phyloP scores from a whole-genome alignment of 306 rosid genomes.

The Acacia confusa region DNA sequence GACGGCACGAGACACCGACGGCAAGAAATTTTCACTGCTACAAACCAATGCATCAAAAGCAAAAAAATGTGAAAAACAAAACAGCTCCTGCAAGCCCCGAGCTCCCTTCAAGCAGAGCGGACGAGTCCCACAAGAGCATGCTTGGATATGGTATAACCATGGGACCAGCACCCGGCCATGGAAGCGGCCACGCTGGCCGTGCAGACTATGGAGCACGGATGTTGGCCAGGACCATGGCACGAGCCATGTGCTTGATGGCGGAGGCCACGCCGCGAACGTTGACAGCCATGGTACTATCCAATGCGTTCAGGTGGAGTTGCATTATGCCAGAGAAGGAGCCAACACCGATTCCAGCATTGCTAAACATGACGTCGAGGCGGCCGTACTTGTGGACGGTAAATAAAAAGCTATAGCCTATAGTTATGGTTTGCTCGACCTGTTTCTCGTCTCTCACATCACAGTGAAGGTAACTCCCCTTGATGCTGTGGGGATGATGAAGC shows the following conservation, averaged over 20 bases:
- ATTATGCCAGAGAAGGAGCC: constrained; percentile 54
- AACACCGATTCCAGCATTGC: constrained; percentile 59
- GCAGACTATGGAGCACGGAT: constrained; percentile 66
- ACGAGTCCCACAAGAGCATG: constrained; percentile 57
- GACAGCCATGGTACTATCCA: constrained; percentile 53
- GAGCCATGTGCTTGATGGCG: constrained; percentile 61
- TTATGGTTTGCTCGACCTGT: constrained; percentile 53
- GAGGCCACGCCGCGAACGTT: constrained; percentile 61
- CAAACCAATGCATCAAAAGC: too few species aligned
- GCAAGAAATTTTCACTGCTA: too few species aligned
- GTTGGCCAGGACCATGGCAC: constrained; percentile 57
- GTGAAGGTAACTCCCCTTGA: constrained; percentile 48
- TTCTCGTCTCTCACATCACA: constrained; percentile 80
- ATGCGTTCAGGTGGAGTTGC: constrained; percentile 50
- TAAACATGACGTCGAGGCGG: constrained; percentile 54
- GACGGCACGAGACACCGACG: too few species aligned
- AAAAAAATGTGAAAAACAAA: too few species aligned
- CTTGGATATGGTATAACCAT: constrained; percentile 20
- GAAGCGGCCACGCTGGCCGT: constrained; percentile 61
- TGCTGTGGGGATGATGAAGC: constrained; percentile 40
- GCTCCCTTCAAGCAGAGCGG: constrained; percentile 24
- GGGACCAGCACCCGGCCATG: constrained; percentile 46
- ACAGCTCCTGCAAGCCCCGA: not conserved
- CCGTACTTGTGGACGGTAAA: constrained; percentile 47
- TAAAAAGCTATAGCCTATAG: too few species aligned